A percentile compares a stretch with the other conserved stretches of the same genome.
phyloP scores from a whole-genome alignment of 2,329 filamentous ascomycete genomes.

The Plenodomus lindquistii region DNA sequence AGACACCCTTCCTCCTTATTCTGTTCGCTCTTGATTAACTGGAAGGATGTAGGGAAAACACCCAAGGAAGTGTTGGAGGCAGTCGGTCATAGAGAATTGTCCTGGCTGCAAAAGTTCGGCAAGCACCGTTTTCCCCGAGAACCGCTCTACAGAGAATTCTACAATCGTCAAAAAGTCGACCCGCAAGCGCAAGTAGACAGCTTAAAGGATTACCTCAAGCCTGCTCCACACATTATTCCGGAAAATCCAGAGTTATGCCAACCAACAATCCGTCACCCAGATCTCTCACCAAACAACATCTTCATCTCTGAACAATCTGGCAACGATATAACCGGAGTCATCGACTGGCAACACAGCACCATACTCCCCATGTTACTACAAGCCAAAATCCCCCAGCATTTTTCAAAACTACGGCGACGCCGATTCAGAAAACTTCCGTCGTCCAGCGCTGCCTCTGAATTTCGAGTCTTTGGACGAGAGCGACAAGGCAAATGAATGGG shows the following conservation, averaged over 20 bases:
- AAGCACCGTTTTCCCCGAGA: slow-evolving; percentile 11
- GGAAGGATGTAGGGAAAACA: slow-evolving; percentile 8
- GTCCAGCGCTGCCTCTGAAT: slow-evolving; percentile 19
- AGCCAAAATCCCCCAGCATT: slow-evolving; percentile 39
- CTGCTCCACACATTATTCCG: slow-evolving; percentile 14
- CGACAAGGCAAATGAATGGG: slow-evolving; percentile 14
- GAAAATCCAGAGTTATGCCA: slow-evolving; percentile 7
- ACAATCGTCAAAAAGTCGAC: slow-evolving; percentile 11
- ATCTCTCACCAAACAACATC: slow-evolving; percentile 17
- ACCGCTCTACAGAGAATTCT: slow-evolving; percentile 13
- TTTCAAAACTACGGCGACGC: slow-evolving; percentile 45
- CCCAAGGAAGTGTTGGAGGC: slow-evolving; percentile 7
- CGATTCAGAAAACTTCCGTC: slow-evolving; percentile 15
- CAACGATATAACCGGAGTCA: slow-evolving; percentile 11
- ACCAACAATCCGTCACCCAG: slow-evolving; percentile 14
- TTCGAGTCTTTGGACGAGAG: slow-evolving; percentile 14
- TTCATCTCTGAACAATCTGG: slow-evolving; percentile 12
- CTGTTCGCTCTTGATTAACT: slow-evolving; percentile 5
- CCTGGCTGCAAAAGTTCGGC: slow-evolving; percentile 14
- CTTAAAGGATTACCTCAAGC: slow-evolving; percentile 10
- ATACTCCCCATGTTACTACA: slow-evolving; percentile 40
- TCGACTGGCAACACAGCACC: slow-evolving; percentile 22
- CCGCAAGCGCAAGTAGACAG: slow-evolving; percentile 11
- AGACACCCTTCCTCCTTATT: slow-evolving; percentile 5
- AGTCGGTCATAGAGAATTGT: slow-evolving; percentile 12